phyloP scores from a whole-genome alignment of 495 filamentous ascomycete species.

The Neurospora sp. region DNA sequence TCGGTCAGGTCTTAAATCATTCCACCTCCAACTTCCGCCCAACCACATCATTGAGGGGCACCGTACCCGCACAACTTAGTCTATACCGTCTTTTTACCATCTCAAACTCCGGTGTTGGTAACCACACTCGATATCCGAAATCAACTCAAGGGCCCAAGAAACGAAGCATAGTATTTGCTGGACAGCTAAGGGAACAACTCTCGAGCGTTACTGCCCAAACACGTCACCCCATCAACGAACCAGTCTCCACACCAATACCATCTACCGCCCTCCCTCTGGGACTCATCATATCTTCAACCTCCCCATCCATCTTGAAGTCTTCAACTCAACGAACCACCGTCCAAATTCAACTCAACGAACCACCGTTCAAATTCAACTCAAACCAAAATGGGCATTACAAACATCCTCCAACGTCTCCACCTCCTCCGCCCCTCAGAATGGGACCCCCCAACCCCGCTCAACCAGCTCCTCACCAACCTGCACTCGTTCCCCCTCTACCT shows the following conservation, averaged over 20 bases:
- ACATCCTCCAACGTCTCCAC: conserved; percentile 26
- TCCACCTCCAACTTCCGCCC: not conserved
- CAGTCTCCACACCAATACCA: not conserved
- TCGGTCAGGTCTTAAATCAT: not conserved
- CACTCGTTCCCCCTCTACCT: conserved; percentile 13
- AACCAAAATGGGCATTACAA: conserved; percentile 24
- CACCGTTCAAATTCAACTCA: not conserved
- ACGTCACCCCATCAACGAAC: not conserved
- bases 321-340: not conserved
- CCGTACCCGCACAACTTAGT: not conserved
- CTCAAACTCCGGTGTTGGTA: not conserved
- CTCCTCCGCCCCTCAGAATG: conserved; percentile 32
- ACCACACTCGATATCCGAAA: not conserved
- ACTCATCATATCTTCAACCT: not conserved
- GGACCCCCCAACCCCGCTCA: conserved; percentile 42
- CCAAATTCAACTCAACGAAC: not conserved
- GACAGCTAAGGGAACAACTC: not conserved
- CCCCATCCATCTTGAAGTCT: not conserved
- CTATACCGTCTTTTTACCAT: not conserved
- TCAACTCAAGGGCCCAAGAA: not conserved
- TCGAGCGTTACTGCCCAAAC: not conserved
- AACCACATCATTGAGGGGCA: not conserved
- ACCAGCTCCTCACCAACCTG: conserved; percentile 29
- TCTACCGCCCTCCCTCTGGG: not conserved
- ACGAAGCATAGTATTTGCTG: not conserved